Base-by-base conservation (phyloP, 805 yeast genomes). In the Ogataea henricii region DNA sequence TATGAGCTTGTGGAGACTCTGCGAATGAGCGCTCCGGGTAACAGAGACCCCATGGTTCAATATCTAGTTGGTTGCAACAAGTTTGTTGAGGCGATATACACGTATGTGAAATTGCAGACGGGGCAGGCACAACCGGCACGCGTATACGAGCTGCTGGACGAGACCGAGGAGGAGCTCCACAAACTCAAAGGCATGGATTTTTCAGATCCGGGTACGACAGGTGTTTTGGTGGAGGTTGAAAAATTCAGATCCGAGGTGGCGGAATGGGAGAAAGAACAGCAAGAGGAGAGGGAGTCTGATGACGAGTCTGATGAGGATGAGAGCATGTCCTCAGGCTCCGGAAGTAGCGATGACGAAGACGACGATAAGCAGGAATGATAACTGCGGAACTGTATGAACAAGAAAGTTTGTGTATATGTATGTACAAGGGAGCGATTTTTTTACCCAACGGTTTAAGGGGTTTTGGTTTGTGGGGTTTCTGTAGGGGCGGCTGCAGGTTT, bases 11-110 rank as follows among this genome's bases (percentile, higher is more conserved):
- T 73, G 13, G 70, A 68, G 17, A 71, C 70, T 35, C 52, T 76
- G 29, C 48, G 69, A 20, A 64, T 76, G 43, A 65, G 66, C 41
- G 74, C 74, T 6, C 81, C 82, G 1, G 76, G 64, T 51, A 63
- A 60, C 38, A 52, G 51, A 4, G 78, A 76, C 43, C 78, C 78
- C 1, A 61, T 58, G n/a, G 61, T 74, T 23, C 64, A 64, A 37
- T 77, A 68, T 54, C 51, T 75, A 29, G 42, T 60, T 41, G 71
- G 47, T 3, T 40, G 63, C 43, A 54, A 53, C 44, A 52, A 54
- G 18, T 52, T 57, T 23, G 30, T 62, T 8, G 59, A 62, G 46
- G 54, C 54, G 2, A 16, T 52, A 25, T 54, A 59, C 30, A 13
- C 44, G 25, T 51, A 43, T 35, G 40, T 40, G 9, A 51, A 51